Conservation (phyloP, 2,329 filamentous ascomycete genomes). For the Nothophoma quercina region DNA sequence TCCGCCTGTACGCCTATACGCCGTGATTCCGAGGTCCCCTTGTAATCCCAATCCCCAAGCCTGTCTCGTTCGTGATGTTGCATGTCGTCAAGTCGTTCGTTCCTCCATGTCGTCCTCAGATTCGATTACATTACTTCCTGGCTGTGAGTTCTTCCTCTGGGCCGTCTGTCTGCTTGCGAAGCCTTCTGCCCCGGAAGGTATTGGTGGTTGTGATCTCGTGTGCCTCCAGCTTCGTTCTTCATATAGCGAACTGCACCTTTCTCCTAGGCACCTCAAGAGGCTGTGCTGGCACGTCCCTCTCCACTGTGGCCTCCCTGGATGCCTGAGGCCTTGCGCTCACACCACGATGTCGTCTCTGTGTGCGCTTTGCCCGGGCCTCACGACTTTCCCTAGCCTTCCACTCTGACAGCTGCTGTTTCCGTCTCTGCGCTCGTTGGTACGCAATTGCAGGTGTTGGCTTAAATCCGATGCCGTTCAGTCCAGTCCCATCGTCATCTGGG, state of each 20-base stretch:
- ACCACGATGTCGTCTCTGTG: conserved; percentile 57
- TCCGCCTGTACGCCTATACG: conserved; percentile 3
- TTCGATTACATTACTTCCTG: conserved; percentile 7
- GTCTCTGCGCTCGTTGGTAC: conserved; percentile 62
- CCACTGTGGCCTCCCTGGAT: conserved; percentile 39
- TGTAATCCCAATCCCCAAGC: conserved; percentile 9
- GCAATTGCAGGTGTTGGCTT: conserved; percentile 67
- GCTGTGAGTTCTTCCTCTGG: no score
- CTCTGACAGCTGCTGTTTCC: conserved; percentile 65
- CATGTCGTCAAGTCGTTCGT: conserved; percentile 29
- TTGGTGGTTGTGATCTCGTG: no score
- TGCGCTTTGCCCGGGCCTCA: conserved; percentile 65
- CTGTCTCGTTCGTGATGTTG: conserved; percentile 3
- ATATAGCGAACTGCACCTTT: conserved; percentile 45
- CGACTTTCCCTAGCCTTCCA: conserved; percentile 66
- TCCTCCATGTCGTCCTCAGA: conserved; percentile 3
- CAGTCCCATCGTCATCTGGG: conserved; percentile 68
- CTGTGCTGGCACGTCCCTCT: conserved; percentile 33
- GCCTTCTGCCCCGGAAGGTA: no score
- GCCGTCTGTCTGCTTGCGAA: no score
- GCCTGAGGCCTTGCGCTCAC: conserved; percentile 28
- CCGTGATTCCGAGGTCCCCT: conserved; percentile 16
- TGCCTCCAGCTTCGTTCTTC: no score
- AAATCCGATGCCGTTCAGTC: conserved; percentile 70
- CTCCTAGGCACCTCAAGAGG: conserved; percentile 27